phyloP scores from a whole-genome alignment of 495 filamentous ascomycete genomes.

The Annulohypoxylon nitens region DNA sequence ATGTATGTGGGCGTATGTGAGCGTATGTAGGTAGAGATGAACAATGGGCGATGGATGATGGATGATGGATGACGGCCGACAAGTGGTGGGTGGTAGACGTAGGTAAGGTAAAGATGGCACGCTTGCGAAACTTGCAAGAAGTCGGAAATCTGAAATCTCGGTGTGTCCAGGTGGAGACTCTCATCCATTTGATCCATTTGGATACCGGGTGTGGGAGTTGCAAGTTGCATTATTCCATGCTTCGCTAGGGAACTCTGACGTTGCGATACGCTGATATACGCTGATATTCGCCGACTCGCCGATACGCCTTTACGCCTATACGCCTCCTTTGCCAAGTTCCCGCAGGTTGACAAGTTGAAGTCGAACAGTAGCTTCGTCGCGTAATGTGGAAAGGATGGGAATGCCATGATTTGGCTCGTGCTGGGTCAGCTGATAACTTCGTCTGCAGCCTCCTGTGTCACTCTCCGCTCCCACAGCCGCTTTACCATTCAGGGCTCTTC shows the following conservation, averaged over 20 bases:
- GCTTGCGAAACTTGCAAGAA: background rate
- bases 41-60: too few relatives aligned
- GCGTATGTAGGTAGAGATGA: too few relatives aligned
- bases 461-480: slow-evolving; percentile 36
- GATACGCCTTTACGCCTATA: slow-evolving; percentile 31
- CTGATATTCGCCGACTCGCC: slow-evolving; percentile 32
- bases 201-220: background rate
- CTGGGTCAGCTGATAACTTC: slow-evolving; percentile 46
- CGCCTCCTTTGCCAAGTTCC: slow-evolving; percentile 23
- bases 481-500: slow-evolving; percentile 12
- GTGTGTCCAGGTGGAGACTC: slow-evolving; percentile 28
- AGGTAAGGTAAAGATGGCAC: background rate
- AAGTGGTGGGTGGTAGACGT: background rate
- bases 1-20: too few relatives aligned
- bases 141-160: slow-evolving; percentile 9
- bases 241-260: slow-evolving; percentile 35
- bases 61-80: too few relatives aligned
- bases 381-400: background rate
- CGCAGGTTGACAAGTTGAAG: slow-evolving; percentile 8
- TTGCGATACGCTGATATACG: slow-evolving; percentile 37
- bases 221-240: slow-evolving; percentile 9
- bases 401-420: slow-evolving; percentile 30
- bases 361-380: slow-evolving; percentile 24
- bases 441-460: slow-evolving; percentile 47
- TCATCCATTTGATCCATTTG: background rate